A percentile compares a stretch with the other conserved stretches of the same genome.
Evolutionary conservation across 306 rosid species (phyloP).

Genomic region (Vicia faba): DNA sequence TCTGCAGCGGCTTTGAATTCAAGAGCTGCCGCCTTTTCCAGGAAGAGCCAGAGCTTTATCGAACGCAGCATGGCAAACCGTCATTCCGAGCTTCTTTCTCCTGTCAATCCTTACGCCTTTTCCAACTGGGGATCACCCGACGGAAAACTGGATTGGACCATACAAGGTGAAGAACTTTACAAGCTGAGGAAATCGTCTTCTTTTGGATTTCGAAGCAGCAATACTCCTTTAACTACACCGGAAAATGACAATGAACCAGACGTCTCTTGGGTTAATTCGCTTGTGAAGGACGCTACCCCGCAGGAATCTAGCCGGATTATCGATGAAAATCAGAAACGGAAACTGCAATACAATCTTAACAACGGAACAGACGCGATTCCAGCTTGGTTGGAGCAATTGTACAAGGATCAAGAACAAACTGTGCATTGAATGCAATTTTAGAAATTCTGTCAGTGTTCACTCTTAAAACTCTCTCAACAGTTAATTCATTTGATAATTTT

Average conservation of each 20-base stretch:
- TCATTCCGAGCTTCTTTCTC: constrained; percentile 54
- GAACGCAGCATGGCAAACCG: constrained; percentile 56
- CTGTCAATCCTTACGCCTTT: constrained; percentile 46
- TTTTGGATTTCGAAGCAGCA: constrained; percentile 61
- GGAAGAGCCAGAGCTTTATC: constrained; percentile 79
- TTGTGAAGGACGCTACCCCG: constrained; percentile 60
- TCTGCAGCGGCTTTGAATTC: constrained; percentile 53
- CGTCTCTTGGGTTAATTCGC: constrained; percentile 75
- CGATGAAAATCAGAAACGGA: constrained; percentile 54
- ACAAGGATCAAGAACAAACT: constrained; percentile 80
- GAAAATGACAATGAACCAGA: constrained; percentile 55
- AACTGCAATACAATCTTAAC: constrained; percentile 48
- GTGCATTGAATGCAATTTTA: constrained; percentile 50
- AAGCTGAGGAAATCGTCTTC: constrained; percentile 82
- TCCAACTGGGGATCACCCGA: constrained; percentile 77
- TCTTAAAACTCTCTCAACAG: constrained; percentile 37
- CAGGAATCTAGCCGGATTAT: constrained; percentile 36
- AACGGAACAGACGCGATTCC: constrained; percentile 56
- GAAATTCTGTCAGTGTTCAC: background rate
- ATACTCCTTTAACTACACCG: constrained; percentile 34
- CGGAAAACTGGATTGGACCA: constrained; percentile 71
- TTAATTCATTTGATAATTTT: constrained; percentile 42
- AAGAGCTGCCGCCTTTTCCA: constrained; percentile 71
- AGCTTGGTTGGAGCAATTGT: constrained; percentile 81
- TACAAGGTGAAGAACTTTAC: constrained; percentile 65